Base-by-base conservation (phyloP, 2,329 filamentous ascomycete genomes). In the Coleophoma eucalyptorum region DNA sequence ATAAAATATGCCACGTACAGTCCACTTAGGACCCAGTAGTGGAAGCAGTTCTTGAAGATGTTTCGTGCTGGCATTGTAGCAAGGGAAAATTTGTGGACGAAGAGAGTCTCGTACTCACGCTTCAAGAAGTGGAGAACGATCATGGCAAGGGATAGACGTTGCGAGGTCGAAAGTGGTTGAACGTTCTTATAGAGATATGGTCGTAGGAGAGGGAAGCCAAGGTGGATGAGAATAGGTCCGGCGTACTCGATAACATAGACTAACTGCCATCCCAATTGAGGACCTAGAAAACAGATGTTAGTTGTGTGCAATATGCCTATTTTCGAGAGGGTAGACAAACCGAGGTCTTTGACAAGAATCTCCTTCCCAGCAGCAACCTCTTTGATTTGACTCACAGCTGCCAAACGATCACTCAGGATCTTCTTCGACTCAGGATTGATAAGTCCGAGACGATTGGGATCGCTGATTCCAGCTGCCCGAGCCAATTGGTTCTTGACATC, bases 221-320 rank as follows among this genome's bases (percentile, higher is more conserved):
- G 81, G 74, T 97, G 92, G 73, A 97, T 88, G 63, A 97, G 72
- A 63, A 97, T 80, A 5, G 94, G 94, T 4, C 94, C 94, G 58
- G 94, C 73, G 71, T 99, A 99, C 73, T 99, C 94, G 74, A 97
- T 85, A 56, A 97, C 74, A 77, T 93, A 99, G 69, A 97, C 93
- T 54, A 90, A 94, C 57, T 84, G 86, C 94, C 94, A 99, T 55
- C 83, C 84, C 50, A 97, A 87, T 70, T 99, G 94, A 45, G 86
- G 82, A 15, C 94, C 91, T 96, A 52, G 34, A 19, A 21, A 40
- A 16, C 42, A 20, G 45, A 12, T 34, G 55, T 69, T 55, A 67
- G 58, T 7, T 48, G 43, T 46, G 53, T 32, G 50, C 32, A 42
- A 19, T 34, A 40, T 38, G 19, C 32, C 20, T 34, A n/a, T 38